Evolutionary conservation across 352 stramenopile genomes (phyloP), one percentile per base, ranked within the genome.

Genomic region (Phytophthora pistaciae): DNA sequence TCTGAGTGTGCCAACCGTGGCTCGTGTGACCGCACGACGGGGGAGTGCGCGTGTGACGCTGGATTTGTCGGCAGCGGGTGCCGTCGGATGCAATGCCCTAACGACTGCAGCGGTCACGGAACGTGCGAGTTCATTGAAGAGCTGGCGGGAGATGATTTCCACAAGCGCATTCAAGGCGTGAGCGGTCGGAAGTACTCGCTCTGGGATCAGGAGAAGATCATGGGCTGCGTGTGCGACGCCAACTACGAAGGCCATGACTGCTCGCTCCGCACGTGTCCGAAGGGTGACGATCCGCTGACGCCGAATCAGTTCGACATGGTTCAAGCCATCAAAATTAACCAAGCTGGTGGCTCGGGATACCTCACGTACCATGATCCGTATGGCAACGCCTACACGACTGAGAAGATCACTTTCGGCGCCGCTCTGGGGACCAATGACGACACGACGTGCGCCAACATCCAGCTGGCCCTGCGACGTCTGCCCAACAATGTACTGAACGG

Each of bases 171-270:
- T 16, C 66, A 64, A 20, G 76, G 83, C 4, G 64, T 49, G 14
- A 49, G 42, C 14, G 42, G 77, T 0, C 4, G 76, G 3, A 68
- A 79, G 42, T 78, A 93, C 48, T 67, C 80, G 33, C 75, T 91
- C 23, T 97, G 91, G 88, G 90, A 97, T 60, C 79, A 78, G 16
- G 87, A 96, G 50, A 95, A 91, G 75, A 83, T 97, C 40, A 85
- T 88, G 48, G 91, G 91, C 29, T 98, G 92, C 56, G 64, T 77
- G 8, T 97, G 91, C 55, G 88, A 97, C 53, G 64, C 68, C 11
- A 81, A 78, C 1, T 97, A 79, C 63, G 50, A 80, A 6, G 79
- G 83, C 1, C 61, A 86, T 7, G 85, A 87, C 48, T 94, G 90
- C 55, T 80, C 68, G 3, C 56, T 86, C 1, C 91, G 90, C 31